Percentiles rank a stretch among this genome's conserved stretches.
These are phyloP conservation scores for Kregervanrija pseudodelftensis DNA, from an alignment of 805 yeast species.

Conservation along the genomic window DNA sequence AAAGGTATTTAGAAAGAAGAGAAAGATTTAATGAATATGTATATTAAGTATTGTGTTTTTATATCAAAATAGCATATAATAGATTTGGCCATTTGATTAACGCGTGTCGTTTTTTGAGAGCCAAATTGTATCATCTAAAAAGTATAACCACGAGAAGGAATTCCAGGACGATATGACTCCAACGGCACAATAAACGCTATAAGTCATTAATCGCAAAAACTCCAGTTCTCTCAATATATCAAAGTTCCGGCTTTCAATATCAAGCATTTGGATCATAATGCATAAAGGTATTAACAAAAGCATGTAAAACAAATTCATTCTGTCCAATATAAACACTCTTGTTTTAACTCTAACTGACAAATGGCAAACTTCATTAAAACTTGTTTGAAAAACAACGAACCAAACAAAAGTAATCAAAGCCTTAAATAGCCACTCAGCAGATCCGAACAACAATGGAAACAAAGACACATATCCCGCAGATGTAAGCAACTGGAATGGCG, in stretches of 20 bases:
- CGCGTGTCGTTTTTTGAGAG: slow-evolving; percentile 17
- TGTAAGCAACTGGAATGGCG: slow-evolving; percentile 63
- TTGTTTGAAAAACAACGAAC: slow-evolving; percentile 70
- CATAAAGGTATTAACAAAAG: slow-evolving; percentile 64
- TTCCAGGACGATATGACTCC: slow-evolving; percentile 87
- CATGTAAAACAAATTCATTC: slow-evolving; percentile 60
- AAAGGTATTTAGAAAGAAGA: too few species aligned
- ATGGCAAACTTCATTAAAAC: slow-evolving; percentile 62
- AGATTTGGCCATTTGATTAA: too few species aligned
- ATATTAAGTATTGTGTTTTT: too few species aligned
- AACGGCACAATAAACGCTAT: slow-evolving; percentile 78
- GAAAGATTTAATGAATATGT: too few species aligned
- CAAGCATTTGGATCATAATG: slow-evolving; percentile 35
- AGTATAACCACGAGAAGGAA: slow-evolving; percentile 82
- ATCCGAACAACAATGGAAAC: slow-evolving; percentile 78
- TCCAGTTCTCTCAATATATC: slow-evolving; percentile 52
- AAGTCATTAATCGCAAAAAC: slow-evolving; percentile 71
- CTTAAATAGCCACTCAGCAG: slow-evolving; percentile 76
- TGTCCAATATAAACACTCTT: slow-evolving; percentile 58
- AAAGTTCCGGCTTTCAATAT: slow-evolving; percentile 49
- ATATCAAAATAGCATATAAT: too few species aligned
- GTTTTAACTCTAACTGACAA: slow-evolving; percentile 32
- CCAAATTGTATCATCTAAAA: slow-evolving; percentile 75
- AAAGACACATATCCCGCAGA: slow-evolving; percentile 81
- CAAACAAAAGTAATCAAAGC: slow-evolving; percentile 72